Percentiles rank a stretch among this genome's conserved stretches.
These are phyloP conservation scores for Venturiaceae sp. DNA, from an alignment of 2,329 filamentous ascomycete species.

Conservation along the genomic window DNA sequence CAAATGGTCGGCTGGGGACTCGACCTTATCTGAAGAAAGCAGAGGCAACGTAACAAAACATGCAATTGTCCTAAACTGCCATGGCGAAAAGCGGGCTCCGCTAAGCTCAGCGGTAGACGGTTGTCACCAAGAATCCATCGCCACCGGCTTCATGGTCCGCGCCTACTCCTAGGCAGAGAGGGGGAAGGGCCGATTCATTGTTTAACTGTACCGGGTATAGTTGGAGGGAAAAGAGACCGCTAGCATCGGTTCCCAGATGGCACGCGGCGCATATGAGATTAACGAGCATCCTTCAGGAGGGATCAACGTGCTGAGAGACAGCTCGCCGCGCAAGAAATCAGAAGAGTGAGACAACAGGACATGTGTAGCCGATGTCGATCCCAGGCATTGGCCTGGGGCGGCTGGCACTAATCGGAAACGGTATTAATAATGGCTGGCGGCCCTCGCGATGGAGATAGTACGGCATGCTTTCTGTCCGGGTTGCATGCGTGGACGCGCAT, in stretches of 20 bases:
- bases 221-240: not conserved
- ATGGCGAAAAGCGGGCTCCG: not conserved
- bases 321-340: not conserved
- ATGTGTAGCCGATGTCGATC: not conserved
- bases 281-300: not conserved
- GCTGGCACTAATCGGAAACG: not conserved
- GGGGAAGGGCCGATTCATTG: not conserved
- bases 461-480: not conserved
- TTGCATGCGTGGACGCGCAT: too few species aligned
- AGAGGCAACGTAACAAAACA: not conserved
- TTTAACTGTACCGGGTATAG: not conserved
- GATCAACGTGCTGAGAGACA: not conserved
- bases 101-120: not conserved
- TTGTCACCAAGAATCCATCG: not conserved
- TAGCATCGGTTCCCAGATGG: not conserved
- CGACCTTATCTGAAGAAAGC: conserved; percentile 1
- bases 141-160: not conserved
- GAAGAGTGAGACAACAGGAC: not conserved
- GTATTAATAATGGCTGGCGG: not conserved
- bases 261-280: not conserved
- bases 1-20: not conserved
- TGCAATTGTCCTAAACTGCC: not conserved
- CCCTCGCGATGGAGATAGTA: not conserved
- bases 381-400: not conserved
- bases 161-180: not conserved